phyloP scores from a whole-genome alignment of 2,329 filamentous ascomycete genomes.

The Claviceps paspali region DNA sequence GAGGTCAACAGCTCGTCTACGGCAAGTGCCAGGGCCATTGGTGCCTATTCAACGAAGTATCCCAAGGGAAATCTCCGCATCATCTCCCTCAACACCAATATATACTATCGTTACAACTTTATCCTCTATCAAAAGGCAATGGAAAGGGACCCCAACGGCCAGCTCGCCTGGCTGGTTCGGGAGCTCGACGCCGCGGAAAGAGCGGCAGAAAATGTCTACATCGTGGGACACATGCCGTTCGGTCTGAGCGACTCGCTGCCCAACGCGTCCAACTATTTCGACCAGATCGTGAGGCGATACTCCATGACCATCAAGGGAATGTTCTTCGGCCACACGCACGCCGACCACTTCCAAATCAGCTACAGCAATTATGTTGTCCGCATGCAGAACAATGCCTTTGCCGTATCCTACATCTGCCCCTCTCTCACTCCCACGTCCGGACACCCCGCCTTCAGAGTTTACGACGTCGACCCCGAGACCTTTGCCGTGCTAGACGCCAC shows the following conservation, averaged over 20 bases:
- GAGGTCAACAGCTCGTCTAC: constrained; percentile 26
- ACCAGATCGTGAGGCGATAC: constrained; percentile 37
- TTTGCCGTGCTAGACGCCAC: constrained; percentile 37
- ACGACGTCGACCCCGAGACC: constrained; percentile 39
- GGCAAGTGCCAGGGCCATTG: constrained; percentile 23
- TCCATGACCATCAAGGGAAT: constrained; percentile 35
- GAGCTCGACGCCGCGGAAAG: constrained; percentile 38
- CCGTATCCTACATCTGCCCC: constrained; percentile 35
- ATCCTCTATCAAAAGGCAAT: constrained; percentile 36
- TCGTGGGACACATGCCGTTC: constrained; percentile 41
- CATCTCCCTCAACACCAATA: constrained; percentile 44
- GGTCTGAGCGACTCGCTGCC: constrained; percentile 34
- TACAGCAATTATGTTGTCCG: constrained; percentile 31
- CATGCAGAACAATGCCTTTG: constrained; percentile 25
- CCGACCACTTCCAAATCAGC: constrained; percentile 39
- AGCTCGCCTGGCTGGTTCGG: constrained; percentile 35
- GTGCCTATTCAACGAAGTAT: constrained; percentile 33
- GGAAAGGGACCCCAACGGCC: constrained; percentile 30
- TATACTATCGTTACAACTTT: constrained; percentile 44
- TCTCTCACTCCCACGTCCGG: constrained; percentile 38
- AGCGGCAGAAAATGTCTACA: constrained; percentile 34
- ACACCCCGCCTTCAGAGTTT: constrained; percentile 39
- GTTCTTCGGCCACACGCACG: constrained; percentile 42
- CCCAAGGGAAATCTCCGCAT: constrained; percentile 33
- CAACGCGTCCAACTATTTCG: constrained; percentile 34